Conservation (phyloP, 371 early-diverging fungal genomes). For the Neoconidiobolus thromboides region DNA sequence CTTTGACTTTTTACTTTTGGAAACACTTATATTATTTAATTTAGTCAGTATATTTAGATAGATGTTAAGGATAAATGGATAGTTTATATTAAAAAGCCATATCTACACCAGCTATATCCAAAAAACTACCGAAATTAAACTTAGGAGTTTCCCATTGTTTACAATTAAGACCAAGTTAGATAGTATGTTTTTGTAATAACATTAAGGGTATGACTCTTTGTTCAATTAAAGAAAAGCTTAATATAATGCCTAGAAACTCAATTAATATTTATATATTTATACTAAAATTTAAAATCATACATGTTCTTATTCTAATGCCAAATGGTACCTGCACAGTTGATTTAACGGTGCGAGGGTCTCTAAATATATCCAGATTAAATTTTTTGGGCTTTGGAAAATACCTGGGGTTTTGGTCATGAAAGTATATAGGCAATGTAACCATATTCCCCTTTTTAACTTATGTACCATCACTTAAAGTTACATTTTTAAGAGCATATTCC, state of each 20-base stretch:
- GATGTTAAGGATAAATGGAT: too few relatives aligned
- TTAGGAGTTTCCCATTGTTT: neutral
- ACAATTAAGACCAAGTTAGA: neutral
- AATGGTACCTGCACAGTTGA: neutral
- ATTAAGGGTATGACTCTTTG: slow-evolving; percentile 26
- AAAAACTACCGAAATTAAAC: neutral
- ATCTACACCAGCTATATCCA: neutral
- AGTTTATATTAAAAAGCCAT: too few relatives aligned
- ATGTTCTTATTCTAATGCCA: neutral
- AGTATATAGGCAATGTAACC: neutral
- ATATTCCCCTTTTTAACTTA: neutral
- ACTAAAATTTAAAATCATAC: neutral
- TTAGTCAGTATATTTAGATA: too few relatives aligned
- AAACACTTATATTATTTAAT: too few relatives aligned
- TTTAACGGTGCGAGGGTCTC: neutral
- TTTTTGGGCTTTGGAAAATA: neutral
- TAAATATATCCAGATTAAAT: neutral
- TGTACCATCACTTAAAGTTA: neutral
- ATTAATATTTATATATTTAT: neutral
- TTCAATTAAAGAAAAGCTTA: slow-evolving; percentile 30
- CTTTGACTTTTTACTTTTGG: too few relatives aligned
- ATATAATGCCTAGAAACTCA: slow-evolving; percentile 13
- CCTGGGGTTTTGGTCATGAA: neutral
- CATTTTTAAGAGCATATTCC: neutral
- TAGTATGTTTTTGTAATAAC: slow-evolving; percentile 16